Conservation (phyloP, 2,329 filamentous ascomycete species). For the Aureobasidium sp. region DNA sequence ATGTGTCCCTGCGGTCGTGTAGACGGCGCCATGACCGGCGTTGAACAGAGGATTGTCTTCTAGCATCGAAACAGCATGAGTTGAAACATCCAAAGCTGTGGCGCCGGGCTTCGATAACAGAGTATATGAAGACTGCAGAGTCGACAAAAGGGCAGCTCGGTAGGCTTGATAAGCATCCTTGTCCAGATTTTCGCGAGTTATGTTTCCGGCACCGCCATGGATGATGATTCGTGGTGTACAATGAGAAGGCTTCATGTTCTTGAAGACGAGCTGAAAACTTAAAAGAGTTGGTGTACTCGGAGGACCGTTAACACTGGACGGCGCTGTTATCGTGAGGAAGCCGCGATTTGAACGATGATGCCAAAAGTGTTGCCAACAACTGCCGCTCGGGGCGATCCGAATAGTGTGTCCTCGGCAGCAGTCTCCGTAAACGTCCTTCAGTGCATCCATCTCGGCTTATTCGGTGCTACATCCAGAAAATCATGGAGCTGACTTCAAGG, state of each 20-base stretch:
- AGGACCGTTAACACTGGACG: neutral
- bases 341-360: neutral
- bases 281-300: neutral
- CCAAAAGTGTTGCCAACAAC: neutral
- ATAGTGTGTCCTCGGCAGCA: neutral
- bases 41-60: conserved; percentile 83
- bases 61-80: conserved; percentile 65
- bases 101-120: conserved; percentile 33
- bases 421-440: neutral
- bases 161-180: conserved; percentile 32
- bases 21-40: conserved; percentile 75
- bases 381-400: neutral
- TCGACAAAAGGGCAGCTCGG: conserved; percentile 31
- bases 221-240: conserved; percentile 40
- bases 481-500: neutral
- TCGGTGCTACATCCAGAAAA: neutral
- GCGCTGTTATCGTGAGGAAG: neutral
- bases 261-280: too few species aligned
- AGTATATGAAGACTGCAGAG: conserved; percentile 27
- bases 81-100: conserved; percentile 65
- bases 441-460: neutral
- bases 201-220: conserved; percentile 43
- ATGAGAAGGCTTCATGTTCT: neutral
- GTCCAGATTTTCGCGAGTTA: conserved; percentile 35
- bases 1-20: conserved; percentile 73